Conservation (phyloP, 805 yeast genomes). For the Saturnispora dispora region DNA sequence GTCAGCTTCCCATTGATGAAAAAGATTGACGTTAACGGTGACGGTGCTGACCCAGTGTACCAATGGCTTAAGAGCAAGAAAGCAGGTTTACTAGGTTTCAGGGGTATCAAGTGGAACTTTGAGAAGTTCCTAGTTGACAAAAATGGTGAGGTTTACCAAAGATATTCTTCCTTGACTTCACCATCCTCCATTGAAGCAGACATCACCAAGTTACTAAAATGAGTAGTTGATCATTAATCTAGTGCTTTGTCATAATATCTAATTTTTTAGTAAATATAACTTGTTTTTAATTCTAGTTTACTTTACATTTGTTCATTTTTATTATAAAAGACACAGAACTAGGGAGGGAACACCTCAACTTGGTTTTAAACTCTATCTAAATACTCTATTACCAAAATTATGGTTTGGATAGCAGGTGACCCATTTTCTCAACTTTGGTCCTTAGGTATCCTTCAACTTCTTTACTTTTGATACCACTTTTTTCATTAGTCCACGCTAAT, state of each 20-base stretch:
- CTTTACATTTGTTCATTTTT: neutral
- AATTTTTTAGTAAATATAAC: neutral
- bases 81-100: conserved; percentile 58
- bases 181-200: conserved; percentile 53
- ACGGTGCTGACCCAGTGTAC: conserved; percentile 70
- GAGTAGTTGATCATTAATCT: conserved; percentile 40
- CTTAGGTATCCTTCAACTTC: conserved; percentile 91
- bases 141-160: conserved; percentile 43
- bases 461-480: conserved; percentile 62
- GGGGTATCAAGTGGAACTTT: conserved; percentile 54
- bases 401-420: conserved; percentile 64
- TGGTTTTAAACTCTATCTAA: no score
- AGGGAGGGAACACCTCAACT: neutral
- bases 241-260: neutral
- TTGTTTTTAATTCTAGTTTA: neutral
- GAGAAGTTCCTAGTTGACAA: conserved; percentile 50
- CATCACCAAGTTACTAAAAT: conserved; percentile 45
- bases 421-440: conserved; percentile 96
- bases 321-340: neutral
- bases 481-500: conserved; percentile 65
- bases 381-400: neutral
- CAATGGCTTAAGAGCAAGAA: conserved; percentile 58
- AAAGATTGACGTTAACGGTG: conserved; percentile 87
- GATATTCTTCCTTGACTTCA: conserved; percentile 53
- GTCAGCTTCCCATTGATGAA: conserved; percentile 83